phyloP scores from a whole-genome alignment of 345 rosid species.

The Angophora floribunda region DNA sequence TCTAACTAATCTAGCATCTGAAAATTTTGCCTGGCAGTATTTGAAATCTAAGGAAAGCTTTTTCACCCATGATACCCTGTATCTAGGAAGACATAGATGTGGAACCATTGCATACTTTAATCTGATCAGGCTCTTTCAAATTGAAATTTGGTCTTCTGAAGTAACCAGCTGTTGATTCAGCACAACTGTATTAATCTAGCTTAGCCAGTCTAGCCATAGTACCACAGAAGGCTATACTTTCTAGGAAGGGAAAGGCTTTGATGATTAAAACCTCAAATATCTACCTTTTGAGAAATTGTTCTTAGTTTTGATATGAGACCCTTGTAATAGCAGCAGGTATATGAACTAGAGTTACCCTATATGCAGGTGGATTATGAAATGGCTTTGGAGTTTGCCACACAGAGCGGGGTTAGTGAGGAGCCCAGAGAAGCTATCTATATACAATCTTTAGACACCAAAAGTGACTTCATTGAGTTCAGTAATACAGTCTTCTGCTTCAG shows the following conservation, averaged over 20 bases:
- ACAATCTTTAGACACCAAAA: constrained; percentile 30
- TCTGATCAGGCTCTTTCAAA: background rate
- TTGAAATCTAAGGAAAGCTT: background rate
- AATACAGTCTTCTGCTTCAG: constrained; percentile 62
- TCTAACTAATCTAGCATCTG: background rate
- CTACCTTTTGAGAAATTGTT: background rate
- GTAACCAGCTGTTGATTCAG: background rate
- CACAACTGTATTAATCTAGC: background rate
- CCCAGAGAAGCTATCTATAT: constrained; percentile 63
- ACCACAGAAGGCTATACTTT: background rate
- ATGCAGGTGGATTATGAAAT: constrained; percentile 95
- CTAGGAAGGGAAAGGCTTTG: background rate
- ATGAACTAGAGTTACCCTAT: background rate
- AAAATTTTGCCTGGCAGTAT: background rate
- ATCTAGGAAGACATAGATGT: background rate
- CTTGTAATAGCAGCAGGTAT: background rate
- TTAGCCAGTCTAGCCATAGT: background rate
- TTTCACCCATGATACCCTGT: background rate
- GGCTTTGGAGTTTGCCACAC: constrained; percentile 95
- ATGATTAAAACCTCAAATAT: background rate
- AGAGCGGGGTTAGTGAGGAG: constrained; percentile 85
- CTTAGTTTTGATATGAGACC: background rate
- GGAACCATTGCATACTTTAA: background rate
- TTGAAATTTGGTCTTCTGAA: background rate
- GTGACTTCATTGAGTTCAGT: constrained; percentile 33